phyloP scores from a whole-genome alignment of 192 early-diverging fungal species.

The Backusella macrospora region DNA sequence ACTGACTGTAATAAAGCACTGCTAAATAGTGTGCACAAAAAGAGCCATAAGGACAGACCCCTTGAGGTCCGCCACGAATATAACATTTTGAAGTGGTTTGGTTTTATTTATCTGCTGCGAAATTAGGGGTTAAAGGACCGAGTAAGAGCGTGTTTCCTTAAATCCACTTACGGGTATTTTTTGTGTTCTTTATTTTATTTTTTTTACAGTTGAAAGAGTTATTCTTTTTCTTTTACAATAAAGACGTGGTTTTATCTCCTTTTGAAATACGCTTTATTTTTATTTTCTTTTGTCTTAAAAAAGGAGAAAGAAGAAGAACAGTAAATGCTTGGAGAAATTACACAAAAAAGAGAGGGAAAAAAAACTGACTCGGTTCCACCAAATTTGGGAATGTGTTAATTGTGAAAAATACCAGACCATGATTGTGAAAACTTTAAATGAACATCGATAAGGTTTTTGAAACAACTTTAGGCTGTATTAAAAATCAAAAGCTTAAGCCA shows the following conservation, averaged over 20 bases:
- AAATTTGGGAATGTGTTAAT: not conserved
- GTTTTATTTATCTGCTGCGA: slow-evolving; percentile 5
- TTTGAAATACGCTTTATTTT: not conserved
- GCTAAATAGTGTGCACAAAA: not conserved
- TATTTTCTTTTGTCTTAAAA: not conserved
- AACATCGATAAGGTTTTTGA: not conserved
- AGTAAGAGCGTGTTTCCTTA: not conserved
- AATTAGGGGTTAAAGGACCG: not conserved
- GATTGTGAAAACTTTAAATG: too few relatives aligned
- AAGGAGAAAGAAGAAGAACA: not conserved
- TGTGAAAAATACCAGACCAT: not conserved
- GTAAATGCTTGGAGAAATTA: not conserved
- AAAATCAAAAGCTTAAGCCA: too few relatives aligned
- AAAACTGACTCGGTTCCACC: not conserved
- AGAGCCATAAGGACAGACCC: slow-evolving; percentile 15
- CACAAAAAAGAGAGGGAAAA: not conserved
- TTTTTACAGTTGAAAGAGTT: not conserved
- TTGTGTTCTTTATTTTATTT: too few relatives aligned
- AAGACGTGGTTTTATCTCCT: not conserved
- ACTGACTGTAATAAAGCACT: not conserved
- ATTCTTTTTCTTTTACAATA: not conserved
- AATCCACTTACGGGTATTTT: slow-evolving; percentile 3
- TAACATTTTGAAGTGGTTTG: slow-evolving; percentile 16
- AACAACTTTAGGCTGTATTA: not conserved
- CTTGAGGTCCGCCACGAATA: slow-evolving; percentile 16